phyloP scores from a whole-genome alignment of 2,329 filamentous ascomycete species.

The Byssochlamys sp. region DNA sequence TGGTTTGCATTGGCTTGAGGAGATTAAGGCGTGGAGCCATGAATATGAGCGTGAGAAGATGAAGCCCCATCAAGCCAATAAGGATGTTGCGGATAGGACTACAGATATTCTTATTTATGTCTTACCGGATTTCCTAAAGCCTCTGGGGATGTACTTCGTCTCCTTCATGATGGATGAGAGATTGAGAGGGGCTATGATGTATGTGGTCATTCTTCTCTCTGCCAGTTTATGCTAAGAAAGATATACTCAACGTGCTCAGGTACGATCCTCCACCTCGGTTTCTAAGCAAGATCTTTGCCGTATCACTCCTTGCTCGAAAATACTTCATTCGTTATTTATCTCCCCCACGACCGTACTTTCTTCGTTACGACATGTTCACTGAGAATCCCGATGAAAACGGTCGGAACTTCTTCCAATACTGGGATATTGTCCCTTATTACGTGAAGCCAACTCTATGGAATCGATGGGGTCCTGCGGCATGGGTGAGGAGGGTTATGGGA shows the following conservation, averaged over 20 bases:
- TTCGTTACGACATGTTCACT: constrained; percentile 30
- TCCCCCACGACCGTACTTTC: constrained; percentile 46
- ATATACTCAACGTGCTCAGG: constrained; percentile 12
- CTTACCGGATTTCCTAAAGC: constrained; percentile 39
- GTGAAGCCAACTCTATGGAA: constrained; percentile 50
- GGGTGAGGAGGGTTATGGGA: constrained; percentile 39
- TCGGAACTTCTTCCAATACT: constrained; percentile 43
- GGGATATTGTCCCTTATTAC: constrained; percentile 58
- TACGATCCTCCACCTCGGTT: constrained; percentile 31
- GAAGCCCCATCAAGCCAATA: constrained; percentile 44
- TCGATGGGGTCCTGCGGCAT: constrained; percentile 52
- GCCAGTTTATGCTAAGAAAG: no score
- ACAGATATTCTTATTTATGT: constrained; percentile 53
- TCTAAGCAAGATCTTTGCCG: constrained; percentile 33
- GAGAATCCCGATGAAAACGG: constrained; percentile 46
- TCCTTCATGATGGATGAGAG: constrained; percentile 55
- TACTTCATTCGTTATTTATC: constrained; percentile 49
- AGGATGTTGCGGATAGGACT: constrained; percentile 49
- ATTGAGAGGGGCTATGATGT: constrained; percentile 57
- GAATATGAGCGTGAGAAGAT: constrained; percentile 53
- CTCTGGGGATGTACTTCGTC: constrained; percentile 43
- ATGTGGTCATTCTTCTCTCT: constrained; percentile 16
- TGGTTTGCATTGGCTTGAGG: constrained; percentile 45
- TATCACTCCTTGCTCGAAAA: constrained; percentile 44
- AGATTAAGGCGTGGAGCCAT: constrained; percentile 42